Percentiles rank a stretch among this genome's conserved stretches.
phyloP scores from a whole-genome alignment of 164 flowering plant genomes.

The Chloranthus sessilifolius region DNA sequence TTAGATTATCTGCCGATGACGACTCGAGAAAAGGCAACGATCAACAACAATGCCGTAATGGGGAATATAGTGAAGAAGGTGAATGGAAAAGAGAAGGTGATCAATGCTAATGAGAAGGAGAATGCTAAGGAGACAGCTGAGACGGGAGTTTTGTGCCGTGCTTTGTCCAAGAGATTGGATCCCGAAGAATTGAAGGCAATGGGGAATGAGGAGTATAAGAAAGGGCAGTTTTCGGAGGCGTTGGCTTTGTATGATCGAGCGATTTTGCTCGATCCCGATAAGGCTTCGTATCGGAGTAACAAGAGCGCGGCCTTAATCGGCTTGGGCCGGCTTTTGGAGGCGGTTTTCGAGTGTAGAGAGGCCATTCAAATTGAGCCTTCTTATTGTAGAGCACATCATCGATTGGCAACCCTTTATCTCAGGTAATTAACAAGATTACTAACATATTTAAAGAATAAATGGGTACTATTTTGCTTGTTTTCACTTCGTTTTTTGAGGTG shows the following conservation, averaged over 20 bases:
- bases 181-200: constrained; percentile 56
- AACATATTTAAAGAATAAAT: not conserved
- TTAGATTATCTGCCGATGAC: constrained; percentile 38
- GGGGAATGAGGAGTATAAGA: constrained; percentile 80
- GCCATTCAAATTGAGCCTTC: constrained; percentile 65
- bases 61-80: constrained; percentile 48
- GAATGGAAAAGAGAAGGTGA: constrained; percentile 21
- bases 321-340: constrained; percentile 66
- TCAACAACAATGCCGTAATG: constrained; percentile 24
- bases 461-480: not conserved
- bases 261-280: constrained; percentile 48
- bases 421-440: constrained; percentile 29
- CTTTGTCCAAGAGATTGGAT: constrained; percentile 32
- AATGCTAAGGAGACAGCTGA: constrained; percentile 1
- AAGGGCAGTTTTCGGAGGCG: constrained; percentile 68
- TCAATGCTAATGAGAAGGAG: constrained; percentile 23
- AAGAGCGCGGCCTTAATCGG: constrained; percentile 68
- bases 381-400: constrained; percentile 68
- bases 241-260: constrained; percentile 63
- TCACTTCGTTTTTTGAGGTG: not conserved
- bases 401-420: constrained; percentile 63
- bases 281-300: constrained; percentile 60
- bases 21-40: constrained; percentile 23
- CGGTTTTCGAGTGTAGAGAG: constrained; percentile 53
- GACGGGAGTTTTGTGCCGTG: constrained; percentile 35